phyloP scores from a whole-genome alignment of 2,329 filamentous ascomycete genomes.

The Exophiala spinifera region DNA sequence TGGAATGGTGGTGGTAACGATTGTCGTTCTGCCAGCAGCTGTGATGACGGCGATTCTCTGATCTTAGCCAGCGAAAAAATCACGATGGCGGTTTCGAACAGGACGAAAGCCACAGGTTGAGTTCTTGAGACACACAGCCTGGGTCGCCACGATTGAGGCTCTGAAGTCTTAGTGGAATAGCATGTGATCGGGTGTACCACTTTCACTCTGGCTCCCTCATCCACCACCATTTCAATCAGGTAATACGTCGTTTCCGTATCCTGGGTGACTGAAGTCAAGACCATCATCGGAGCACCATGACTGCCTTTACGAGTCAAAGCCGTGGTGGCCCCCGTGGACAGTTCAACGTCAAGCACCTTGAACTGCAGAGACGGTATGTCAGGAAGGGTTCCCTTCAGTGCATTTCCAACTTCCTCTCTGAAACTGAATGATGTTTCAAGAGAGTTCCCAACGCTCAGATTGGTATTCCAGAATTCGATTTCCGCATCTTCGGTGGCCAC shows the following conservation, averaged over 20 bases:
- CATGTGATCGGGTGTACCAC: constrained; percentile 67
- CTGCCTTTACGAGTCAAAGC: constrained; percentile 39
- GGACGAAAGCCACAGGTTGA: constrained; percentile 73
- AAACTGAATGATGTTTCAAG: constrained; percentile 70
- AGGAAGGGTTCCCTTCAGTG: constrained; percentile 49
- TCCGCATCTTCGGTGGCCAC: constrained; percentile 73
- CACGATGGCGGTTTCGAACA: constrained; percentile 75
- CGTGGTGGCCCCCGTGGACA: constrained; percentile 21
- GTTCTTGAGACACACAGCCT: constrained; percentile 75
- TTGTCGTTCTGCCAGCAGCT: constrained; percentile 67
- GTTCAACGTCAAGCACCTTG: constrained; percentile 70
- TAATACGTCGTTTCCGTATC: constrained; percentile 62
- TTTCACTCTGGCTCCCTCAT: constrained; percentile 55
- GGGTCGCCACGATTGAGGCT: constrained; percentile 49
- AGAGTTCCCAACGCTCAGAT: constrained; percentile 79
- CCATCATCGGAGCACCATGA: constrained; percentile 49
- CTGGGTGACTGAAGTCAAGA: constrained; percentile 58
- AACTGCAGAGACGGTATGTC: constrained; percentile 46
- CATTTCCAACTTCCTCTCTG: constrained; percentile 60
- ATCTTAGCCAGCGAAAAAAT: constrained; percentile 68
- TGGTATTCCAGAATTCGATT: constrained; percentile 82
- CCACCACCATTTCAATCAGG: constrained; percentile 68
- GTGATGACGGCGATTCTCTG: constrained; percentile 70
- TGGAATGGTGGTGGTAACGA: constrained; percentile 69
- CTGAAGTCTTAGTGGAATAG: constrained; percentile 54